phyloP scores from a whole-genome alignment of 257 asterid species.

The Schizonepeta tenuifolia region DNA sequence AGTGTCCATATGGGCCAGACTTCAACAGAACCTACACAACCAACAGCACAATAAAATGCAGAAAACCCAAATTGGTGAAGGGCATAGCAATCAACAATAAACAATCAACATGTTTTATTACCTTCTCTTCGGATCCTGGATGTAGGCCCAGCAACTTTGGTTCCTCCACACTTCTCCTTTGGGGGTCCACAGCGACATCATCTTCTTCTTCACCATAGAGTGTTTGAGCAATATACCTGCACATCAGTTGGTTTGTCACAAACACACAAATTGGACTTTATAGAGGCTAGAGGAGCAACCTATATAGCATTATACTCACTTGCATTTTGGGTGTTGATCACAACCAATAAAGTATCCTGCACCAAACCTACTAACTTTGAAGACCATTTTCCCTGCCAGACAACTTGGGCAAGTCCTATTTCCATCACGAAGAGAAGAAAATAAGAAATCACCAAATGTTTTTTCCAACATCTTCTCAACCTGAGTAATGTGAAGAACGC shows the following conservation, averaged over 20 bases:
- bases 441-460: constrained; percentile 71
- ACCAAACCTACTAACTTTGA: constrained; percentile 90
- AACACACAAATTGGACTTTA: constrained; percentile 13
- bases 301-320: constrained; percentile 53
- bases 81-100: constrained; percentile 12
- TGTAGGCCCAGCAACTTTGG: constrained; percentile 77
- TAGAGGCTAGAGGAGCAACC: constrained; percentile 2
- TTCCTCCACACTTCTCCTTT: constrained; percentile 49
- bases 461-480: constrained; percentile 98
- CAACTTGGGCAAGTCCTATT: constrained; percentile 90
- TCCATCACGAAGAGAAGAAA: constrained; percentile 68
- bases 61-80: constrained; percentile 19
- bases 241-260: constrained; percentile 18
- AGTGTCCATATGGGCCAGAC: constrained; percentile 87
- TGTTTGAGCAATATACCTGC: constrained; percentile 85
- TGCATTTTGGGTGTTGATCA: constrained; percentile 95
- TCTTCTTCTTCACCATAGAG: constrained; percentile 78
- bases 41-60: constrained; percentile 29
- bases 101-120: constrained; percentile 26
- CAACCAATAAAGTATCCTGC: constrained; percentile 94
- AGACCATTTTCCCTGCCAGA: constrained; percentile 67
- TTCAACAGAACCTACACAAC: constrained; percentile 67
- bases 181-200: constrained; percentile 42
- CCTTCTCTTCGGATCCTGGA: constrained; percentile 85
- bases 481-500: constrained; percentile 68